Evolutionary conservation across 768 basidiomycete genomes (phyloP).

Genomic region (Lentinula sp.): DNA sequence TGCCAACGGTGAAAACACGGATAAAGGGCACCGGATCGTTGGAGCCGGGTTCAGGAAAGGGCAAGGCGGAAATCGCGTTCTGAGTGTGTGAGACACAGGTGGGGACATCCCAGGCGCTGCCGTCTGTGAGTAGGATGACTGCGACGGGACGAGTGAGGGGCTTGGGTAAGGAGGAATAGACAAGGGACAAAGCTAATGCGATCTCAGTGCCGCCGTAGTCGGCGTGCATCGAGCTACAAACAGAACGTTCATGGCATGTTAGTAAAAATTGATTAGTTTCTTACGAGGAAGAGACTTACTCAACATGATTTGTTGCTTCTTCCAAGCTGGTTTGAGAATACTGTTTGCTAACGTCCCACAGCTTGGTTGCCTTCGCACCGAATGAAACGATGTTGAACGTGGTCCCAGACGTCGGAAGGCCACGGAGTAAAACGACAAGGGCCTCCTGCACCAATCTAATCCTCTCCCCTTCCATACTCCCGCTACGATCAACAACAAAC

Average conservation of each 20-base stretch:
- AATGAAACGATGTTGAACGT: conserved; percentile 56
- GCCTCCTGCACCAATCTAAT: conserved; percentile 44
- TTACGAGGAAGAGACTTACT: not conserved
- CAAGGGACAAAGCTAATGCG: too few species aligned
- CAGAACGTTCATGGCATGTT: too few species aligned
- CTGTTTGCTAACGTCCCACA: conserved; percentile 30
- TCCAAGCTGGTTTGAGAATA: conserved; percentile 27
- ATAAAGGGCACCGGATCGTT: not conserved
- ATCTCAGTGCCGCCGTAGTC: too few species aligned
- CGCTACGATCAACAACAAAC: conserved; percentile 54
- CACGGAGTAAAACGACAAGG: conserved; percentile 37
- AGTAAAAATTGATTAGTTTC: too few species aligned
- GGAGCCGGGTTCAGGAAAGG: not conserved
- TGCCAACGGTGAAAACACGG: conserved; percentile 11
- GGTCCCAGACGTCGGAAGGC: conserved; percentile 38
- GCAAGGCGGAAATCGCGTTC: not conserved
- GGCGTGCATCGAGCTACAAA: too few species aligned
- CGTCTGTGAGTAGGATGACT: conserved; percentile 57
- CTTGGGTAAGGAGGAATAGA: too few species aligned
- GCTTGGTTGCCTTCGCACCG: conserved; percentile 18
- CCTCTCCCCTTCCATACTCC: conserved; percentile 38
- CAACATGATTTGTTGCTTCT: not conserved
- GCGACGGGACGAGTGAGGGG: conserved; percentile 23
- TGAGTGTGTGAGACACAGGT: not conserved
- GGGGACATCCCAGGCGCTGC: conserved; percentile 21